Conservation (phyloP, 345 rosid species). For the Populus alba region DNA sequence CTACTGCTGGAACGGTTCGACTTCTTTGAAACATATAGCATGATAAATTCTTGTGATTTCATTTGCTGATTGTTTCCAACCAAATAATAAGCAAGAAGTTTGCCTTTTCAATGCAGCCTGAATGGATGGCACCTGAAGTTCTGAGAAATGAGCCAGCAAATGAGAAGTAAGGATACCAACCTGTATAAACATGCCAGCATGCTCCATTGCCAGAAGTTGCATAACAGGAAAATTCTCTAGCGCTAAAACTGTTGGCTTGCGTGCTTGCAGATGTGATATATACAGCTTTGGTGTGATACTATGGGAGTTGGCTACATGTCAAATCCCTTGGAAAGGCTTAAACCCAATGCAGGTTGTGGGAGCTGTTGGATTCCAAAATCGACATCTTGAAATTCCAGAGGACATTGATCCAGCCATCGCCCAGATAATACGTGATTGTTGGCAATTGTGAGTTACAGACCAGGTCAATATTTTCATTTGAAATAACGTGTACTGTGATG, state of each 20-base stretch:
- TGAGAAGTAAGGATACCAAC: conserved; percentile 67
- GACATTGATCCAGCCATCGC: conserved; percentile 68
- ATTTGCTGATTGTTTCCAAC: not conserved
- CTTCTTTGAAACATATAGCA: not conserved
- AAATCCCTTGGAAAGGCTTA: conserved; percentile 89
- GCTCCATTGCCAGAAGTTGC: not conserved
- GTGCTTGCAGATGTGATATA: conserved; percentile 79
- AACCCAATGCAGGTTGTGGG: conserved; percentile 99
- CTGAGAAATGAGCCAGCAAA: conserved; percentile 93
- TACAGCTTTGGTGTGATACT: conserved; percentile 97
- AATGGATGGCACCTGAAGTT: conserved; percentile 99
- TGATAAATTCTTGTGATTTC: not conserved
- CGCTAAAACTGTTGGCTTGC: conserved; percentile 18
- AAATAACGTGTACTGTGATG: not conserved
- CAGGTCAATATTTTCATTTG: not conserved
- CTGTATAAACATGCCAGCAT: not conserved
- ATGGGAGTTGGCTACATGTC: conserved; percentile 83
- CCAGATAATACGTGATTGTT: conserved; percentile 76
- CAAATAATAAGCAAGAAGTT: conserved; percentile 1
- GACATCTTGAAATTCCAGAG: conserved; percentile 79
- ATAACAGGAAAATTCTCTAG: not conserved
- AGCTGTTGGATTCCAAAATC: conserved; percentile 95
- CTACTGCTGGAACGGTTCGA: conserved; percentile 94
- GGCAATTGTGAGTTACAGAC: conserved; percentile 70
- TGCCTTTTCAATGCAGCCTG: conserved; percentile 63